Conservation (phyloP, 164 flowering plant species). For the Echeveria elegans region DNA sequence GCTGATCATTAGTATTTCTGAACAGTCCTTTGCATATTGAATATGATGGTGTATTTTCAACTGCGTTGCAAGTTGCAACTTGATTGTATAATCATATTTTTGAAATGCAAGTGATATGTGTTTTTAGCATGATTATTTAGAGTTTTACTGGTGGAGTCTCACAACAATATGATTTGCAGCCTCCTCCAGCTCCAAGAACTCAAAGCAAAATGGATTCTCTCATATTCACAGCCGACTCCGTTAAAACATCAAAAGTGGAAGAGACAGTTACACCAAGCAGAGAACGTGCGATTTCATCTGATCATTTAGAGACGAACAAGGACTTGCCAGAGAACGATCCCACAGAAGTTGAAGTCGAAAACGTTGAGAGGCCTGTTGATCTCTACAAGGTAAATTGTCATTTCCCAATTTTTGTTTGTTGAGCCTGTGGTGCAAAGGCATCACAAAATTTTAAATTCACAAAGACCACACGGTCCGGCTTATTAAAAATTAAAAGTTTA, state of each 20-base stretch:
- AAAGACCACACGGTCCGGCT: too few relatives aligned
- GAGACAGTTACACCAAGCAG: slow-evolving; percentile 19
- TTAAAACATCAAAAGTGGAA: slow-evolving; percentile 28
- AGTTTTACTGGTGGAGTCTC: background rate
- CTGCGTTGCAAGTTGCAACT: background rate
- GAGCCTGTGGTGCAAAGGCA: background rate
- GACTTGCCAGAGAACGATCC: slow-evolving; percentile 23
- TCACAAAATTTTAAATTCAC: too few relatives aligned
- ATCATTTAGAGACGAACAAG: slow-evolving; percentile 13
- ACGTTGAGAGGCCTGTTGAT: slow-evolving; percentile 91
- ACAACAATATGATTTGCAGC: slow-evolving; percentile 32
- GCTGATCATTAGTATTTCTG: background rate
- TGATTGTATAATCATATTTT: background rate
- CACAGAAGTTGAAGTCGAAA: slow-evolving; percentile 38
- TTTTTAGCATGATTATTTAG: background rate
- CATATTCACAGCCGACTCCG: slow-evolving; percentile 49
- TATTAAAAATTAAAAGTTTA: too few relatives aligned
- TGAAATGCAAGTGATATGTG: background rate
- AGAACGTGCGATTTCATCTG: slow-evolving; percentile 19
- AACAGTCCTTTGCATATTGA: background rate
- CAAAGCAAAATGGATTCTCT: slow-evolving; percentile 77
- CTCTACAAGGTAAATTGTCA: slow-evolving; percentile 64
- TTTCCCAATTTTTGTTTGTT: background rate
- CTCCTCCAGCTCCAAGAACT: slow-evolving; percentile 62
- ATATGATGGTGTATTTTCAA: background rate